Evolutionary conservation across 495 filamentous ascomycete species (phyloP), one percentile per base, ranked within the genome.

Genomic region (Podospora fimiseda): DNA sequence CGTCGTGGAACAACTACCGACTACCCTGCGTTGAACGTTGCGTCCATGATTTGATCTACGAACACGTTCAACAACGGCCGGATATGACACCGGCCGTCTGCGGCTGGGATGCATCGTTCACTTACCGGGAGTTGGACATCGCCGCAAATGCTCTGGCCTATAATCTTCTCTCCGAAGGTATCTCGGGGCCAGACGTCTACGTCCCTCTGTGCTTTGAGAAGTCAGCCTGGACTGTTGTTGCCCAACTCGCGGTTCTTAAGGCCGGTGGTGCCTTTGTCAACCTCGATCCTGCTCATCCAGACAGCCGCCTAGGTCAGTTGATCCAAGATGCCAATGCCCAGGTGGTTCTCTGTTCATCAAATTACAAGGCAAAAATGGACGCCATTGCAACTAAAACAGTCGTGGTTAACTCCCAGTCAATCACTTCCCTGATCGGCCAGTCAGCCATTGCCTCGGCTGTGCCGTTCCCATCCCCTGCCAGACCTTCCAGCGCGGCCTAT

Each of bases 231-330:
- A 73, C 75, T 1, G 61, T 80, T 18, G 69, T 86, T 7, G 64
- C 78, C 1, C 72, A 77, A 56, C 53, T 83, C 2, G 81, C 77
- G 1, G 71, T 86, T 15, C 64, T 79, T 6, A 81, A 79, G 56
- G 78, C 82, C 6, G 83, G 83, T 6, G 80, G 75, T 16, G 80
- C 74, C 0, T 80, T 80, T 58, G 75, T 83, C 2, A 75, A 72
- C 0, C 62, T 88, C 6, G 82, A 87, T 58, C 74, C 78, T 14
- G 65, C 67, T 0, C 73, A 82, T 40, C 82, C 85, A 0, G 59
- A 68, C 39, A 58, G 65, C 9, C 74, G 82, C 1, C 66, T 81
- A 1, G 52, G 70, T 23, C 59, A 60, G 39, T 64, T 62, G 36
- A 53, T 60, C 9, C 45, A 60, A 7, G 65, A 64, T 30, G 55